Percentiles rank a stretch among this genome's conserved stretches.
Evolutionary conservation across 139 green algal species (phyloP).

Genomic region (Coccomyxa sp.): DNA sequence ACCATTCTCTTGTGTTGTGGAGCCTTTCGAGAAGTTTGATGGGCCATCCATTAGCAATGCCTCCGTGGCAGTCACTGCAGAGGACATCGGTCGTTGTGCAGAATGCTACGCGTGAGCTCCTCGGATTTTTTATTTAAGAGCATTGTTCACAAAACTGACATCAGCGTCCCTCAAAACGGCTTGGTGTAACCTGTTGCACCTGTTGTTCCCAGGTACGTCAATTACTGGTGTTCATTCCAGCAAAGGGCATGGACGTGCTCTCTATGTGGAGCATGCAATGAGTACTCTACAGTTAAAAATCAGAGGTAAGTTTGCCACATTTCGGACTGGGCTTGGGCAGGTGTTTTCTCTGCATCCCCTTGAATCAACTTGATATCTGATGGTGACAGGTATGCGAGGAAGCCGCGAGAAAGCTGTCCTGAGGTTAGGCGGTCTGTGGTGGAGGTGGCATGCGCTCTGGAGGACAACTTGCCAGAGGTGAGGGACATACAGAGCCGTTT

Average conservation of each 20-base stretch:
- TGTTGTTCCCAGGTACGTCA: conserved; percentile 56
- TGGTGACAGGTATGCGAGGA: conserved; percentile 10
- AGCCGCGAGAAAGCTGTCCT: conserved; percentile 31
- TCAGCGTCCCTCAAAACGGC: background rate
- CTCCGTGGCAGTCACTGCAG: background rate
- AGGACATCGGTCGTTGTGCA: conserved; percentile 49
- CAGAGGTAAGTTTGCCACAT: conserved; percentile 12
- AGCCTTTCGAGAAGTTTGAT: conserved; percentile 37
- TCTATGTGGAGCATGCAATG: conserved; percentile 61
- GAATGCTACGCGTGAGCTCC: conserved; percentile 51
- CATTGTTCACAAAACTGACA: background rate
- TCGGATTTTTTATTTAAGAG: background rate
- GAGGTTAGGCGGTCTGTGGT: conserved; percentile 51
- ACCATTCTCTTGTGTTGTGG: conserved; percentile 52
- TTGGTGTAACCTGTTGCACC: background rate
- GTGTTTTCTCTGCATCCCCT: background rate
- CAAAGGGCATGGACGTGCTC: conserved; percentile 53
- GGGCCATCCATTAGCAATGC: conserved; percentile 13
- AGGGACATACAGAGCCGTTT: background rate
- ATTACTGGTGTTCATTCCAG: conserved; percentile 51
- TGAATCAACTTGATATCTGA: background rate
- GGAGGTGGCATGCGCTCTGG: conserved; percentile 47
- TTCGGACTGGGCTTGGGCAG: background rate
- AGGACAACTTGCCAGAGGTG: background rate
- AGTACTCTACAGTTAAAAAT: conserved; percentile 17